Evolutionary conservation across 176 grass and related monocot genomes (phyloP).

Genomic region (Hordeum marinum): DNA sequence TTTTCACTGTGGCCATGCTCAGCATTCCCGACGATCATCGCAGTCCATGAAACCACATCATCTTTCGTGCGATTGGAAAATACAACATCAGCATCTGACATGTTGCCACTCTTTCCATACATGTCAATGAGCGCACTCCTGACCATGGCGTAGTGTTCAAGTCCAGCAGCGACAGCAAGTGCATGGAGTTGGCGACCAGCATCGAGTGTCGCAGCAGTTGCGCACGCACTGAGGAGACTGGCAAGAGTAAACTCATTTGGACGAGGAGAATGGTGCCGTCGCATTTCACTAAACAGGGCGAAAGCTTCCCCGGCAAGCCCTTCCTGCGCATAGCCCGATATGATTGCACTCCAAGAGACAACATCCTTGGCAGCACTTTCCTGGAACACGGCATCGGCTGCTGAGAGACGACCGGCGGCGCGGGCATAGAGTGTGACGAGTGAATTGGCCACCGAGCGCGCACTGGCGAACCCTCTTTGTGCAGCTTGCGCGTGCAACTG

Average conservation of each 20-base stretch:
- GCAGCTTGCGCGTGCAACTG: slow-evolving; percentile 53
- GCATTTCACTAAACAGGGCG: slow-evolving; percentile 46
- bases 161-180: slow-evolving; percentile 22
- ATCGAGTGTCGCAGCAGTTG: slow-evolving; percentile 28
- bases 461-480: slow-evolving; percentile 21
- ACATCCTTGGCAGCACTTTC: slow-evolving; percentile 46
- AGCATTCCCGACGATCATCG: slow-evolving; percentile 48
- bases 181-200: slow-evolving; percentile 52
- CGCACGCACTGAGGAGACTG: slow-evolving; percentile 48
- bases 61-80: slow-evolving; percentile 22
- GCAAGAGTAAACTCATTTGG: slow-evolving; percentile 67
- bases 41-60: slow-evolving; percentile 65
- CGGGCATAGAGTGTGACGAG: slow-evolving; percentile 55
- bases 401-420: slow-evolving; percentile 16
- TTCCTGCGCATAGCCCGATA: slow-evolving; percentile 47
- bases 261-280: slow-evolving; percentile 1
- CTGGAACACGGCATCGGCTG: slow-evolving; percentile 37
- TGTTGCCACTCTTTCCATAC: slow-evolving; percentile 61
- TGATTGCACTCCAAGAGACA: slow-evolving; percentile 66
- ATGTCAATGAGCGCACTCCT: slow-evolving; percentile 48
- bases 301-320: slow-evolving; percentile 43
- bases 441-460: slow-evolving; percentile 49
- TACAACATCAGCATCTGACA: slow-evolving; percentile 37
- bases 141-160: slow-evolving; percentile 43
- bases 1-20: slow-evolving; percentile 47